These are phyloP conservation scores for Hypericum androsaemum DNA, from an alignment of 345 rosid species.

Conservation along the genomic window DNA sequence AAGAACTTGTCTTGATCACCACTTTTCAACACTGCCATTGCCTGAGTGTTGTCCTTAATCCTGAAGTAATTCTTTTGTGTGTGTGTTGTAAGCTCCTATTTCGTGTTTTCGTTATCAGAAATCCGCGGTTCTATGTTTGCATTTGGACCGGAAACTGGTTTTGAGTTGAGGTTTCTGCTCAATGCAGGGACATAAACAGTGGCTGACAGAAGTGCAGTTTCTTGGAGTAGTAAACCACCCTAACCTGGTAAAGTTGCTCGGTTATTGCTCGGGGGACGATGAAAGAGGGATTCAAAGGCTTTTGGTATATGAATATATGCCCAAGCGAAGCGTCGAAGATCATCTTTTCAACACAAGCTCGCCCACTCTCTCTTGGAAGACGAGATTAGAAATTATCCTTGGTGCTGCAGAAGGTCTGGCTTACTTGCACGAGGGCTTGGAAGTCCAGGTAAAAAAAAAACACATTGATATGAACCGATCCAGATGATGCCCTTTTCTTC, in stretches of 20 bases:
- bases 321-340: slow-evolving; percentile 71
- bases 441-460: slow-evolving; percentile 53
- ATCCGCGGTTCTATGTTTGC: neutral
- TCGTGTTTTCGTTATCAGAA: neutral
- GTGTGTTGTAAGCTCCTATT: too few relatives aligned
- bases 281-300: slow-evolving; percentile 70
- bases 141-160: neutral
- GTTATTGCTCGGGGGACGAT: slow-evolving; percentile 65
- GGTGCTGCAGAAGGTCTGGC: slow-evolving; percentile 83
- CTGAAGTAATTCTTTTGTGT: too few relatives aligned
- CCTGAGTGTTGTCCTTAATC: too few relatives aligned
- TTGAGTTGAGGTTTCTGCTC: neutral
- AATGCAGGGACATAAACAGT: slow-evolving; percentile 77
- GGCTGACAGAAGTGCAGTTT: slow-evolving; percentile 87
- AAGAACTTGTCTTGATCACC: too few relatives aligned
- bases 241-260: slow-evolving; percentile 80
- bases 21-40: too few relatives aligned
- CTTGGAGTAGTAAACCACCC: slow-evolving; percentile 70
- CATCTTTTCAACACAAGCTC: slow-evolving; percentile 62
- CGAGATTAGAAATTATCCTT: slow-evolving; percentile 51
- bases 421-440: slow-evolving; percentile 70
- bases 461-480: neutral
- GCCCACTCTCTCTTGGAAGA: slow-evolving; percentile 53
- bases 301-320: slow-evolving; percentile 74
- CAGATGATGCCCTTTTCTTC: too few relatives aligned